These are phyloP conservation scores for Tuber brumale DNA, from an alignment of 495 filamentous ascomycete species.

Conservation along the genomic window DNA sequence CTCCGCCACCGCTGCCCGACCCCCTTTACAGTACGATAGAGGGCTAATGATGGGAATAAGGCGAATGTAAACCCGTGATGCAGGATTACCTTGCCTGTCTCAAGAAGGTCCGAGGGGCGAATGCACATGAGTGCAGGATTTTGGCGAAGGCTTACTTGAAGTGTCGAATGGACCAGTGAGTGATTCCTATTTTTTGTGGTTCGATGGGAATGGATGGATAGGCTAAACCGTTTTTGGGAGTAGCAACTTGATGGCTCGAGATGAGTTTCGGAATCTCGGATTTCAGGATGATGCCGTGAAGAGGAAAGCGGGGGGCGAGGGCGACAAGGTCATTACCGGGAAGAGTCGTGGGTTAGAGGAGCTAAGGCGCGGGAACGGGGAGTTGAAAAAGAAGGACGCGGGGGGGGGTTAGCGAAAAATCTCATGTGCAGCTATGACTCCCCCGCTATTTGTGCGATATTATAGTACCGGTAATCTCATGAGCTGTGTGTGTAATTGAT, in stretches of 20 bases:
- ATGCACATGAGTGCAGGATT: conserved; percentile 74
- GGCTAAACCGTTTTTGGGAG: not conserved
- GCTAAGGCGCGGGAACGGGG: conserved; percentile 34
- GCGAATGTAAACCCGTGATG: conserved; percentile 90
- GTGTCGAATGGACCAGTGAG: conserved; percentile 92
- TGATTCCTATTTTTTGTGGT: conserved; percentile 24
- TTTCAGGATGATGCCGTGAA: conserved; percentile 52
- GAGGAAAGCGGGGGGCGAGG: not conserved
- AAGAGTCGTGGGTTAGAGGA: conserved; percentile 24
- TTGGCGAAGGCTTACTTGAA: conserved; percentile 80
- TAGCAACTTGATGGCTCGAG: conserved; percentile 91
- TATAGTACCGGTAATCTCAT: not conserved
- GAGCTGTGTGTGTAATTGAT: not conserved
- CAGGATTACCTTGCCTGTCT: conserved; percentile 75
- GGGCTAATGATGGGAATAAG: conserved; percentile 46
- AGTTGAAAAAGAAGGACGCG: conserved; percentile 27
- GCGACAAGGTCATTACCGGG: not conserved
- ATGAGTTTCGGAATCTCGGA: conserved; percentile 87
- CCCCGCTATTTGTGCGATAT: not conserved
- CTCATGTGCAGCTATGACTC: not conserved
- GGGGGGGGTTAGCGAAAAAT: conserved; percentile 1
- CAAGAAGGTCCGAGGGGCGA: conserved; percentile 70
- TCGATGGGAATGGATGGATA: conserved; percentile 11
- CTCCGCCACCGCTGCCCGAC: not conserved
- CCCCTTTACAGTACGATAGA: not conserved